phyloP scores from a whole-genome alignment of 257 asterid genomes.

The Gardenia jasminoides region DNA sequence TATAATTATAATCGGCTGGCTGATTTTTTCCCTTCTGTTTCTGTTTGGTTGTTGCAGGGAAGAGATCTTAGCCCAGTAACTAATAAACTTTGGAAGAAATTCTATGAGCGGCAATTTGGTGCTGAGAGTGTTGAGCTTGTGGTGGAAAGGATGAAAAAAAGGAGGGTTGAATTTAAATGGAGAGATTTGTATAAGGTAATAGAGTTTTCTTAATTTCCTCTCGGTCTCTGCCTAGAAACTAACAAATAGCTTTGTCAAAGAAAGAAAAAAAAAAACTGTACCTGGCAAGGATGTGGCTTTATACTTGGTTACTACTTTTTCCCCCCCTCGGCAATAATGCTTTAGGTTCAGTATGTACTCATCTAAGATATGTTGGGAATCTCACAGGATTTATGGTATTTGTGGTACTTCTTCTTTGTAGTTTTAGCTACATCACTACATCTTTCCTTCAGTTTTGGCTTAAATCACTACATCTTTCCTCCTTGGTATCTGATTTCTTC shows the following conservation, averaged over 20 bases:
- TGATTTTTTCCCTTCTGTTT: not conserved
- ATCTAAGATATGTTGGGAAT: not conserved
- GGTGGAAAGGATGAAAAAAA: slow-evolving; percentile 50
- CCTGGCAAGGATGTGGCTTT: not conserved
- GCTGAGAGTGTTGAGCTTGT: slow-evolving; percentile 38
- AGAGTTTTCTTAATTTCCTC: slow-evolving; percentile 7
- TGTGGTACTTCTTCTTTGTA: not conserved
- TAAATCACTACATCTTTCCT: too few relatives aligned
- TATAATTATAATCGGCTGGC: not conserved
- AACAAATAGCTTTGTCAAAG: not conserved
- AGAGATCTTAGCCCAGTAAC: slow-evolving; percentile 87
- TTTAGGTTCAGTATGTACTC: not conserved
- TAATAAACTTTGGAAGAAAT: slow-evolving; percentile 65
- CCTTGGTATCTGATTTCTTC: not conserved
- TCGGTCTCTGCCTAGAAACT: not conserved
- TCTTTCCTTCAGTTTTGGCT: not conserved
- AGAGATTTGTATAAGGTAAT: slow-evolving; percentile 61
- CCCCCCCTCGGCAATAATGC: not conserved
- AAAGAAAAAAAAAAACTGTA: not conserved
- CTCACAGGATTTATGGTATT: not conserved
- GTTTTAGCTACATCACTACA: not conserved
- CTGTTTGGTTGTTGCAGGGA: slow-evolving; percentile 40
- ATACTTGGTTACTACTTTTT: not conserved
- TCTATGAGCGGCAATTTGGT: slow-evolving; percentile 60
- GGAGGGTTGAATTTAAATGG: slow-evolving; percentile 56